Base-by-base conservation (phyloP, 1,284 basidiomycete genomes). In the Wallemia mellicola region DNA sequence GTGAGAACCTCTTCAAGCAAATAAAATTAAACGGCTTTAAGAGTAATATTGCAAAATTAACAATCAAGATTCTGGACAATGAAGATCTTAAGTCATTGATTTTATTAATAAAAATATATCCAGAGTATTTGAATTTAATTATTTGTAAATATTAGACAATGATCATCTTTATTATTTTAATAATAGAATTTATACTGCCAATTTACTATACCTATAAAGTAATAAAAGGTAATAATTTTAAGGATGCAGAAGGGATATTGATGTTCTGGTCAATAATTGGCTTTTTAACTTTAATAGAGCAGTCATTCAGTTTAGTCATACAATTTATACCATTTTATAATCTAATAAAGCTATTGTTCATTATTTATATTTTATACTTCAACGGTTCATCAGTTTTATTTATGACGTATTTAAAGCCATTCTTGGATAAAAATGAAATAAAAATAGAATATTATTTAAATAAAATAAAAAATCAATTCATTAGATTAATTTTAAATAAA, bases 91-190 rank as follows among this genome's bases (percentile, higher is more conserved):
- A 83, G 28, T 73, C 84, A 0, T 74, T 89, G 38, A 82, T 83
- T 9, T 83, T 87, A 67, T 73, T 91, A 59, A 83, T 86, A 82
- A 83, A 86, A 68, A 82, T 81, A 66, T 88, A 86, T 67, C 82
- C 85, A 5, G 72, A n/a, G 14, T 48, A 48, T 22, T 48, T 48
- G 38, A 48, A 48, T n/a, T 17, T 17, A n/a, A n/a, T 48, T n/a
- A n/a, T n/a, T n/a, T n/a, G n/a, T n/a, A n/a, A n/a, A 15, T 22
- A 48, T 48, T 7, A 7, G 17, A 48, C 38, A 5, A 48, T 48
- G 38, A 48, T 48, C 14, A 48, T n/a, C 14, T 15, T 48, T 5
- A 17, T 48, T 11, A 48, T 17, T n/a, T 11, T 48, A n/a, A 3
- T 48, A 3, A n/a, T 48, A 7, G 22, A 11, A 22, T 48, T 48